Base-by-base conservation (phyloP, 2,329 filamentous ascomycete genomes). In the Colletotrichum shisoi region DNA sequence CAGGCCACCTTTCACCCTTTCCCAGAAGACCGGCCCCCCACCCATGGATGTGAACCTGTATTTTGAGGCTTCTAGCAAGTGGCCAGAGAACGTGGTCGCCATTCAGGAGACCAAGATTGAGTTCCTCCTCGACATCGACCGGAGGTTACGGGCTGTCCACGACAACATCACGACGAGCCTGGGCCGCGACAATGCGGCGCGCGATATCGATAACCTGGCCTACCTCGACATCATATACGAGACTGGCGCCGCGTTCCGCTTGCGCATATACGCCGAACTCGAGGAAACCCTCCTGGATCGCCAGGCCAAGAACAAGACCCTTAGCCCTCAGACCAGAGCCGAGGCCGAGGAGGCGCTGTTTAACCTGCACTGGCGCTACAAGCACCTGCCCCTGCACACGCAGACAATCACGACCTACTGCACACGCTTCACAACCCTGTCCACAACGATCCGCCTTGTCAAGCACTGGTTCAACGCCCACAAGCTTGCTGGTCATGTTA, bases 101-200 rank as follows among this genome's bases (percentile, higher is more conserved):
- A 97, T 98, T 63, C 95, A 99, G 76, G 88, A 93, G 74, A 94
- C 93, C 13, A 99, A 99, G 78, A 86, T 96, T 45, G 95, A 96
- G 3, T 96, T 99, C 75, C 83, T 95, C 4, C 80, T 97, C 3
- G 87, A 89, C 72, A 88, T 97, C 63, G 88, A 89, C 57, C 87
- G 89, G 58, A 84, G 93, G 3, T 80, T 99, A 2, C 83, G 86
- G 62, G 83, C 86, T 19, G 79, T 83, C 3, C 86, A 89, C 31
- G 82, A 85, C 9, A 83, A 82, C 48, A 83, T 93, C 46, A 86
- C 81, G 34, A 88, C 89, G 7, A 88, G 88, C 52, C 81, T 98
- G 13, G 94, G 95, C 0, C 82, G 97, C 17, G 95, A 98, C 74
- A 93, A 95, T 70, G 83, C 86, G 63, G 83, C 84, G 12, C 82